A percentile compares a stretch with the other conserved stretches of the same genome.
phyloP scores from a whole-genome alignment of 371 early-diverging fungal species.

The Smittium mucronatum region DNA sequence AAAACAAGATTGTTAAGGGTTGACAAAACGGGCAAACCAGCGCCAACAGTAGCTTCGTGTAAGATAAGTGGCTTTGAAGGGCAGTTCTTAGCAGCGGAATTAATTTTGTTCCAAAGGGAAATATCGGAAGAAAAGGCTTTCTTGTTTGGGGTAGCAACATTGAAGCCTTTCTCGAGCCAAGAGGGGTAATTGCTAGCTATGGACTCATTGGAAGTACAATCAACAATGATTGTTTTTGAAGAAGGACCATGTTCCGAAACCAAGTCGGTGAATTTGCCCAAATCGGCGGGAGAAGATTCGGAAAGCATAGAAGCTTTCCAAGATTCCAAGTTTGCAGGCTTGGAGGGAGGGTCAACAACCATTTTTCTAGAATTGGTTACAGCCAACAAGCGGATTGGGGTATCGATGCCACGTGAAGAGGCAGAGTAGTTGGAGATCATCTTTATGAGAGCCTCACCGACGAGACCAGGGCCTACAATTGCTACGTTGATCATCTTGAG shows the following conservation, averaged over 20 bases:
- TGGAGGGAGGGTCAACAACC: slow-evolving; percentile 36
- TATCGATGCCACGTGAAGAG: slow-evolving; percentile 27
- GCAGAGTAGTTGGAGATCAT: slow-evolving; percentile 47
- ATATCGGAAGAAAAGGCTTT: slow-evolving; percentile 77
- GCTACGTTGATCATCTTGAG: slow-evolving; percentile 38
- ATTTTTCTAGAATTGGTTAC: slow-evolving; percentile 54
- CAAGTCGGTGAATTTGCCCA: slow-evolving; percentile 15
- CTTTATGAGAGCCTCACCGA: slow-evolving; percentile 72
- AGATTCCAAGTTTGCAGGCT: slow-evolving; percentile 18
- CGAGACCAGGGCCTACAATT: slow-evolving; percentile 86
- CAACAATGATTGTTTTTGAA: slow-evolving; percentile 53
- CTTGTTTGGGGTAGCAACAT: slow-evolving; percentile 95
- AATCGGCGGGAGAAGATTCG: slow-evolving; percentile 21
- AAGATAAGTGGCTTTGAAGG: slow-evolving; percentile 44
- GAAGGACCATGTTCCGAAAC: slow-evolving; percentile 26
- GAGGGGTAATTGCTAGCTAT: slow-evolving; percentile 69
- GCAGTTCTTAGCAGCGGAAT: slow-evolving; percentile 31
- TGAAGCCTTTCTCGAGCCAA: slow-evolving; percentile 65
- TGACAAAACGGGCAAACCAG: slow-evolving; percentile 88
- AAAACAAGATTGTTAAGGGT: slow-evolving; percentile 78
- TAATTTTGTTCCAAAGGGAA: slow-evolving; percentile 56
- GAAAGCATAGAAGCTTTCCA: slow-evolving; percentile 30
- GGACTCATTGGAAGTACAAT: slow-evolving; percentile 75
- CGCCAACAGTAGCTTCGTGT: slow-evolving; percentile 96
- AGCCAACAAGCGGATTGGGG: slow-evolving; percentile 40